These are phyloP conservation scores for Rhizopogon rudus DNA, from an alignment of 768 basidiomycete genomes.

Conservation along the genomic window DNA sequence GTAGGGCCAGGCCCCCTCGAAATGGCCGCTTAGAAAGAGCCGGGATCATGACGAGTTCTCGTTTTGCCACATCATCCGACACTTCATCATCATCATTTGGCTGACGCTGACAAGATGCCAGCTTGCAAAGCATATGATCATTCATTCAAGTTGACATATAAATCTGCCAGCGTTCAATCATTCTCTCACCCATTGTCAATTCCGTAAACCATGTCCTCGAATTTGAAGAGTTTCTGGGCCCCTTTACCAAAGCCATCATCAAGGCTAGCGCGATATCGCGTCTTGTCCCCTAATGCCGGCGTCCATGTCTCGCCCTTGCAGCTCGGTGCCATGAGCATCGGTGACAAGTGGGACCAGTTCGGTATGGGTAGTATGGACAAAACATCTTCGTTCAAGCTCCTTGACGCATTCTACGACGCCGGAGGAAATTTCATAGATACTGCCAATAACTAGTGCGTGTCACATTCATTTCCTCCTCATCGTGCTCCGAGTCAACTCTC, in stretches of 20 bases:
- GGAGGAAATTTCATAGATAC: slow-evolving; percentile 50
- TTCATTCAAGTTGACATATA: too few relatives aligned
- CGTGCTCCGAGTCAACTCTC: background rate
- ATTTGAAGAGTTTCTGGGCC: background rate
- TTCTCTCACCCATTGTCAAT: too few relatives aligned
- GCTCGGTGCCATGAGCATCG: slow-evolving; percentile 41
- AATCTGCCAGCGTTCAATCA: too few relatives aligned
- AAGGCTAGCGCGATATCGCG: slow-evolving; percentile 28
- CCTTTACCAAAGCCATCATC: slow-evolving; percentile 23
- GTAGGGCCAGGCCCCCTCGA: too few relatives aligned
- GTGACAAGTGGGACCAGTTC: slow-evolving; percentile 29
- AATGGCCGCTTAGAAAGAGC: too few relatives aligned
- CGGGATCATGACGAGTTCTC: too few relatives aligned
- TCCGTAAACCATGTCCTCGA: background rate
- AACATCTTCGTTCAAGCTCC: slow-evolving; percentile 37
- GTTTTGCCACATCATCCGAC: too few relatives aligned
- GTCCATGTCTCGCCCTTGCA: slow-evolving; percentile 39
- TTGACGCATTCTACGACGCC: slow-evolving; percentile 38
- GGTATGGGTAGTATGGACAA: slow-evolving; percentile 38
- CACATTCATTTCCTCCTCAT: background rate
- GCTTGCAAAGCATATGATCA: too few relatives aligned
- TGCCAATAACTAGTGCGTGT: slow-evolving; percentile 37
- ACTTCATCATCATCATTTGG: too few relatives aligned
- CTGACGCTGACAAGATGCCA: too few relatives aligned
- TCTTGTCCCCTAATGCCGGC: slow-evolving; percentile 31